phyloP scores from a whole-genome alignment of 345 rosid genomes.

The Gossypium turneri region DNA sequence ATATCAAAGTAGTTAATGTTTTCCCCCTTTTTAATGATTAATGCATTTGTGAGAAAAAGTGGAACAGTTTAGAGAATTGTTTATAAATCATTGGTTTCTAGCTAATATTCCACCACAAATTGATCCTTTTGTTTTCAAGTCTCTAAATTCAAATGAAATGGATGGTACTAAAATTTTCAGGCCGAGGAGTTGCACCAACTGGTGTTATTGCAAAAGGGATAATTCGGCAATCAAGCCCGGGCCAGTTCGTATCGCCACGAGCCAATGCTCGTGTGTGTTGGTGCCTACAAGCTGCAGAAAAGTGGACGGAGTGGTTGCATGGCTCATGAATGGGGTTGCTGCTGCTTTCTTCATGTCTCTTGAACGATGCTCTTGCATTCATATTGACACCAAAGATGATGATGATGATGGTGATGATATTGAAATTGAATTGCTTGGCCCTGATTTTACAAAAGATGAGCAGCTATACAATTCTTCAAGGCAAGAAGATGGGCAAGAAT shows the following conservation, averaged over 20 bases:
- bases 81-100: background rate
- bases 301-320: slow-evolving; percentile 23
- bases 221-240: background rate
- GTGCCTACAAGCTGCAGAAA: slow-evolving; percentile 10
- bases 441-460: background rate
- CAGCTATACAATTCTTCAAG: background rate
- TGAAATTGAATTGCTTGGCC: background rate
- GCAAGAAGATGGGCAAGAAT: background rate
- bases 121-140: background rate
- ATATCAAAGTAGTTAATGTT: background rate
- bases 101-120: background rate
- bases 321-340: slow-evolving; percentile 35
- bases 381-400: slow-evolving; percentile 37
- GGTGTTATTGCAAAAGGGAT: background rate
- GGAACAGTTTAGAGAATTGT: background rate
- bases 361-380: slow-evolving; percentile 35
- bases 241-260: background rate
- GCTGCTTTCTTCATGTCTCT: slow-evolving; percentile 42
- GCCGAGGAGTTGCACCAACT: background rate
- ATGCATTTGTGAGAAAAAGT: background rate
- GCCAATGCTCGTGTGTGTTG: background rate
- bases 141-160: background rate
- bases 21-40: background rate
- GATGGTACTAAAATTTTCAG: background rate
- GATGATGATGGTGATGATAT: slow-evolving; percentile 13